Evolutionary conservation across 257 asterid species (phyloP).

Genomic region (Nemophila menziesii): DNA sequence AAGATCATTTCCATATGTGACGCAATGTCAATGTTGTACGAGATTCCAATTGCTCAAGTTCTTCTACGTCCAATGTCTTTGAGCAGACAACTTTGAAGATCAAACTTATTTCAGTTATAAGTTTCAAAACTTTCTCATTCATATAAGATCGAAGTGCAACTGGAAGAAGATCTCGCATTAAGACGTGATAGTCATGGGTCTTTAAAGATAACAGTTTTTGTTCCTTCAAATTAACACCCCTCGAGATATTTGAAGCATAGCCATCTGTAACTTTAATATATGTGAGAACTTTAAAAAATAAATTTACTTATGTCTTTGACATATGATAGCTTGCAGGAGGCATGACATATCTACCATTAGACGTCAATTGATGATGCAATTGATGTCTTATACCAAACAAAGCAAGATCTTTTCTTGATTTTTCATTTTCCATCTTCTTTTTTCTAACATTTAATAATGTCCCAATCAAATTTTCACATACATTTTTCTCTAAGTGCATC

Average conservation of each 20-base stretch:
- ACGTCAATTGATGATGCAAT: no score
- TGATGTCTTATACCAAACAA: no score
- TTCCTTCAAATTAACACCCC: background rate
- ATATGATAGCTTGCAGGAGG: background rate
- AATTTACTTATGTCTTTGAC: no score
- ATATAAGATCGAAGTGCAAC: background rate
- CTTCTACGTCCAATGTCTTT: background rate
- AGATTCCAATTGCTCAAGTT: background rate
- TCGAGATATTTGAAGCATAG: background rate
- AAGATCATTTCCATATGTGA: background rate
- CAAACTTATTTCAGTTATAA: background rate
- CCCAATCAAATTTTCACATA: no score
- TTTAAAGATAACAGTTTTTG: background rate
- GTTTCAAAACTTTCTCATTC: background rate
- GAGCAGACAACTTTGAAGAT: background rate
- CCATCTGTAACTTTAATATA: slow-evolving; percentile 7
- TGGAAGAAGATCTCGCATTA: background rate
- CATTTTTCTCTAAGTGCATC: no score
- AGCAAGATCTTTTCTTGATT: no score
- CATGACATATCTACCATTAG: background rate
- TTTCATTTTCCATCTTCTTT: no score
- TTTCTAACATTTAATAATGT: no score
- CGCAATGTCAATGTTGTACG: background rate
- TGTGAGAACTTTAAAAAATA: background rate
- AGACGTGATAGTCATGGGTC: background rate